phyloP scores from a whole-genome alignment of 2,329 filamentous ascomycete genomes.

The Fusarium duplospermum region DNA sequence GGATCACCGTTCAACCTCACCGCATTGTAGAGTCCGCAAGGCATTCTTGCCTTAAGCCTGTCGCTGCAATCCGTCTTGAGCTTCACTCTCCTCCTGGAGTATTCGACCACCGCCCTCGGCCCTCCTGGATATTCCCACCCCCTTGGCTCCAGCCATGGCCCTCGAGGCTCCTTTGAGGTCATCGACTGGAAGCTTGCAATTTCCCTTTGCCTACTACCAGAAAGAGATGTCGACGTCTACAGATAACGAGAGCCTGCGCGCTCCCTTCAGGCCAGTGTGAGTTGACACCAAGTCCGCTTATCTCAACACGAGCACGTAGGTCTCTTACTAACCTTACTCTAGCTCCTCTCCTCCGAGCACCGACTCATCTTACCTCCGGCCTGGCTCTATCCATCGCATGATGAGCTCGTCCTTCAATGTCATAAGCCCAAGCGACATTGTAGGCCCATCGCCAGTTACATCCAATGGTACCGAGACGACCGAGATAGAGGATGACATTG shows the following conservation, averaged over 20 bases:
- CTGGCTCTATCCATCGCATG: conserved; percentile 61
- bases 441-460: conserved; percentile 86
- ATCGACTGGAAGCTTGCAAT: conserved; percentile 64
- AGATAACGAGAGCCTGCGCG: conserved; percentile 61
- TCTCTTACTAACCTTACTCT: conserved; percentile 18
- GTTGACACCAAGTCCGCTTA: conserved; percentile 39
- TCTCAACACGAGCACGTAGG: background rate
- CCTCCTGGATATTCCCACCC: conserved; percentile 17
- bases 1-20: conserved; percentile 18
- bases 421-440: conserved; percentile 74
- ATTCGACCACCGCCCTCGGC: conserved; percentile 25
- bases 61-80: conserved; percentile 21
- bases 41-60: conserved; percentile 39
- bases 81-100: conserved; percentile 12
- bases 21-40: conserved; percentile 33
- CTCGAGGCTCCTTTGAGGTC: conserved; percentile 68
- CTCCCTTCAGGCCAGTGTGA: conserved; percentile 65
- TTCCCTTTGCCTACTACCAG: conserved; percentile 57
- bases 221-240: conserved; percentile 66
- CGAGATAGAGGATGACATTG: conserved; percentile 83
- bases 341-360: conserved; percentile 53
- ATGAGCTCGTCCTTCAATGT: conserved; percentile 64
- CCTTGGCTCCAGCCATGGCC: conserved; percentile 47
- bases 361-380: conserved; percentile 63
- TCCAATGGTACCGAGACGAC: conserved; percentile 86